A percentile compares a stretch with the other conserved stretches of the same genome.
Conservation (phyloP, 2,329 filamentous ascomycete genomes). For the Claviceps maximensis region DNA sequence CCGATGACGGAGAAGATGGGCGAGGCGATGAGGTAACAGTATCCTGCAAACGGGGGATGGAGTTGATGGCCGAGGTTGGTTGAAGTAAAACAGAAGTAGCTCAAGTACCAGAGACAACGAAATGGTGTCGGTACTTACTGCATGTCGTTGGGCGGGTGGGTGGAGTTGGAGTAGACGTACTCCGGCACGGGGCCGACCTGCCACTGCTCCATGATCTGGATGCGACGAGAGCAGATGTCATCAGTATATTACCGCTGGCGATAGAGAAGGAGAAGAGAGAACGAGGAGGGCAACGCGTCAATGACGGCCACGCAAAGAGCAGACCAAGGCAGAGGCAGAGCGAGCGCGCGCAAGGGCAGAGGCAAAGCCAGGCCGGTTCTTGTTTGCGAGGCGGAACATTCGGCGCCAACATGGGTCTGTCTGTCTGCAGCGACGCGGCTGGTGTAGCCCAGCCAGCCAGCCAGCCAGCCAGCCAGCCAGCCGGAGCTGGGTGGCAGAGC, state of each 20-base stretch:
- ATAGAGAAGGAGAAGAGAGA: conserved; percentile 5
- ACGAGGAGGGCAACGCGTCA: conserved; percentile 3
- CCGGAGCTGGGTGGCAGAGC: neutral
- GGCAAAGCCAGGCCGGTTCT: neutral
- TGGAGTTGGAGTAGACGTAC: conserved; percentile 42
- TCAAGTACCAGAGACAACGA: conserved; percentile 19
- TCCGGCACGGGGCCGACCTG: conserved; percentile 47
- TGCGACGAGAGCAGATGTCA: conserved; percentile 10
- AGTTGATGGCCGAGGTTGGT: conserved; percentile 1
- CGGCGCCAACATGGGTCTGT: conserved; percentile 9
- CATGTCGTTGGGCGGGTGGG: conserved; percentile 41
- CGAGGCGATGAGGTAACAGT: neutral
- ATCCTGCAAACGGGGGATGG: conserved; percentile 1
- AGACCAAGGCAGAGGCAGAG: conserved; percentile 2
- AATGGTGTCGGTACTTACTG: conserved; percentile 38
- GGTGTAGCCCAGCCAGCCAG: conserved; percentile 8
- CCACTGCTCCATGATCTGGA: conserved; percentile 47
- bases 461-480: conserved; percentile 6
- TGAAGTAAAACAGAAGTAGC: neutral
- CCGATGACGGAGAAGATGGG: neutral
- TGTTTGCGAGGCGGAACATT: conserved; percentile 6
- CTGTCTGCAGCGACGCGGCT: conserved; percentile 12
- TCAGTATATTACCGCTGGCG: conserved; percentile 13
- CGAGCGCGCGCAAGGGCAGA: conserved; percentile 1
- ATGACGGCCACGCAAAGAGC: conserved; percentile 2